Conservation (phyloP, 352 stramenopile genomes). For the Pythium inflatum region DNA sequence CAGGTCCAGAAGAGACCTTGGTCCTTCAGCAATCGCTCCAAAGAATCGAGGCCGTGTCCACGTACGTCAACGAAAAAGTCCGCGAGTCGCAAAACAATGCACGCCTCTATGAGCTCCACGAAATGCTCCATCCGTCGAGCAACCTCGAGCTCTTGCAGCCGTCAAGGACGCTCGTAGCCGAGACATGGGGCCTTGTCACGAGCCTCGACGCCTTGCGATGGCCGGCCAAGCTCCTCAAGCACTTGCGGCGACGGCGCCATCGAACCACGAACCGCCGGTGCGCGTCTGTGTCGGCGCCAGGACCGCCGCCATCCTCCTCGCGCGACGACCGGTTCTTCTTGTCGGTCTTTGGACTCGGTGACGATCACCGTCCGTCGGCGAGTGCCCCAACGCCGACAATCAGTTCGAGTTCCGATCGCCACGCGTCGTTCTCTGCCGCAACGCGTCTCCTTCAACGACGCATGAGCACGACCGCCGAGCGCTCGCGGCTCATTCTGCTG, state of each 20-base stretch:
- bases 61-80: constrained; percentile 69
- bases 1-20: constrained; percentile 34
- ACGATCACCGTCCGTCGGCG: constrained; percentile 28
- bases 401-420: constrained; percentile 5
- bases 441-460: constrained; percentile 24
- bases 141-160: constrained; percentile 51
- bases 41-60: constrained; percentile 52
- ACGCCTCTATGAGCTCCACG: constrained; percentile 46
- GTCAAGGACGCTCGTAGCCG: constrained; percentile 49
- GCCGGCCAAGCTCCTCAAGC: constrained; percentile 32
- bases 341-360: constrained; percentile 17
- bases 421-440: constrained; percentile 28
- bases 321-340: constrained; percentile 23
- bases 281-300: not conserved
- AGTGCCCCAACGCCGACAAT: constrained; percentile 17
- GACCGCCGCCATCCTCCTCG: not conserved
- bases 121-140: constrained; percentile 42
- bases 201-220: constrained; percentile 38
- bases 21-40: constrained; percentile 45
- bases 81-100: constrained; percentile 65
- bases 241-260: constrained; percentile 20
- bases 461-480: constrained; percentile 38
- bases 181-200: constrained; percentile 42
- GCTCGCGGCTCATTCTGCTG: constrained; percentile 56
- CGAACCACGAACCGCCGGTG: constrained; percentile 8